Percentiles rank a stretch among this genome's conserved stretches.
Conservation (phyloP, 371 early-diverging fungal species). For the Capniomyces stellatus region DNA sequence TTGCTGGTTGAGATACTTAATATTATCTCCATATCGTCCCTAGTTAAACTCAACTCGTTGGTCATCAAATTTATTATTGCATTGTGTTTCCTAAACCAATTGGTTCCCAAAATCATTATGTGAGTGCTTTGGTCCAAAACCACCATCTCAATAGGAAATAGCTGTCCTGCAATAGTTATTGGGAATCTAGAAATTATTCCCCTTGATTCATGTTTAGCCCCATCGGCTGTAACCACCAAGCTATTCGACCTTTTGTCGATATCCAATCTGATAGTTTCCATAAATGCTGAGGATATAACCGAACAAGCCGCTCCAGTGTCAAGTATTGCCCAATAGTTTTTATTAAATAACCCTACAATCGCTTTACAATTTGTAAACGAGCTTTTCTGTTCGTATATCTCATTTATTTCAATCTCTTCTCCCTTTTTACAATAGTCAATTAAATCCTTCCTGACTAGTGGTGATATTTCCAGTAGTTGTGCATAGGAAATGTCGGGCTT, state of each 20-base stretch:
- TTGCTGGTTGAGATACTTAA: not conserved
- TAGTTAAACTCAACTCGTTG: not conserved
- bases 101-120: not conserved
- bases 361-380: slow-evolving; percentile 1
- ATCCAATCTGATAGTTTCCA: not conserved
- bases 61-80: not conserved
- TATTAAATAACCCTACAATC: not conserved
- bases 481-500: not conserved
- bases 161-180: not conserved
- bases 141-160: not conserved
- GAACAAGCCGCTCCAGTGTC: slow-evolving; percentile 2
- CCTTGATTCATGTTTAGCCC: not conserved
- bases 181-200: not conserved
- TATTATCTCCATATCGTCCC: not conserved
- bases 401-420: not conserved
- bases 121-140: not conserved
- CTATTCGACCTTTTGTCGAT: not conserved
- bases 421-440: not conserved
- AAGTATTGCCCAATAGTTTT: not conserved
- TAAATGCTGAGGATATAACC: not conserved
- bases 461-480: not conserved
- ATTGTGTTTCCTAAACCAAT: not conserved
- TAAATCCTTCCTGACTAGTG: not conserved
- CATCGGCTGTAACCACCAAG: slow-evolving; percentile 2
- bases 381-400: not conserved